Base-by-base conservation (phyloP, 2,329 filamentous ascomycete species). In the Pseudogymnoascus sp. region DNA sequence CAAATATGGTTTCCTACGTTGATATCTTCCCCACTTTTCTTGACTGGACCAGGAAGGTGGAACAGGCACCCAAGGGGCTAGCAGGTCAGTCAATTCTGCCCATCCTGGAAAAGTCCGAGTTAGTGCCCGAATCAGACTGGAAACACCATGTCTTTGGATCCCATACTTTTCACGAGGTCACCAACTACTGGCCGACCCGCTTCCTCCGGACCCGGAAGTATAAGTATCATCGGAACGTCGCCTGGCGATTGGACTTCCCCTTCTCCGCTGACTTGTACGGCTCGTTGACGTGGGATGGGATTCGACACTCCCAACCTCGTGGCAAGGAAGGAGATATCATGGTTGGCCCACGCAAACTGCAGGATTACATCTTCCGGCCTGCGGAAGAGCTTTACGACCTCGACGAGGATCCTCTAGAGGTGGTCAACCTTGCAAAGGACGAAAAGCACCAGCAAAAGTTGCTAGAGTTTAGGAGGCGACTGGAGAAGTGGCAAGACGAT, bases 171-270 rank as follows among this genome's bases (percentile, higher is more conserved):
- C 79, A 82, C 62, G 79, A 81, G 63, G 70, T 78, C 2, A 75
- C 74, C 5, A 80, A 81, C 65, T 81, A 81, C 69, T 82, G 75
- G 74, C 79, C 80, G 0, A 82, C 79, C 1, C 74, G 79, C 10
- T 77, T 74, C 65, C 69, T 81, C 36, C 76, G 79, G n/a, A 74
- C 69, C 2, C 67, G 66, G 0, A 68, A 70, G 4, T 80, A 74
- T 72, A 81, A 81, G 66, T 81, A 81, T 65, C 79, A 81, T 65
- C 75, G 80, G 13, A 81, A 81, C 58, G 70, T 81, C 0, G 75
- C 76, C 12, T 81, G 77, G 77, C 70, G 73, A 2, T 74, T 82
- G 0, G 78, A 81, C 62, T 81, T 81, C 63, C 76, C 79, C 1
- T 79, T 81, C 58, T 74, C 77, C 0, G 74, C 72, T 9, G 79